phyloP scores from a whole-genome alignment of 2,329 filamentous ascomycete species.

The Leptodontidium sp. region DNA sequence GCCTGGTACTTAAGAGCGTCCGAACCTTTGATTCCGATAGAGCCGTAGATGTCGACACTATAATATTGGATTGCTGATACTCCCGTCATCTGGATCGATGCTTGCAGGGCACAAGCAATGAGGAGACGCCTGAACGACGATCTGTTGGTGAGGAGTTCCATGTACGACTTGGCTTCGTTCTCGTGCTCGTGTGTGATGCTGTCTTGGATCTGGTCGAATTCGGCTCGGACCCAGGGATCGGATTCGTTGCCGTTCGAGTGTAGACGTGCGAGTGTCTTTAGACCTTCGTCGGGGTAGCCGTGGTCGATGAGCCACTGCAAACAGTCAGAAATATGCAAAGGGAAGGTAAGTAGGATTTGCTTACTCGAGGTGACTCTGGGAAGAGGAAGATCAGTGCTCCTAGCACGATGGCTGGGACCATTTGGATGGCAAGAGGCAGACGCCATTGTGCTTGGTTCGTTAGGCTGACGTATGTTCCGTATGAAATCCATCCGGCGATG shows the following conservation, averaged over 20 bases:
- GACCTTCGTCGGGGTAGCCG: constrained; percentile 61
- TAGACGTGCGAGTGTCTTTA: constrained; percentile 64
- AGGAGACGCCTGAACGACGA: constrained; percentile 68
- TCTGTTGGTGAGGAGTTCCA: constrained; percentile 65
- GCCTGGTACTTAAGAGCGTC: constrained; percentile 70
- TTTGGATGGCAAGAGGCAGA: constrained; percentile 59
- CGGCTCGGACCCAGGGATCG: constrained; percentile 68
- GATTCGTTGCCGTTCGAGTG: constrained; percentile 66
- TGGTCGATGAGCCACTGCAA: constrained; percentile 68
- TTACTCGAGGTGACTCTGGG: constrained; percentile 60
- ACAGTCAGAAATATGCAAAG: too few species aligned
- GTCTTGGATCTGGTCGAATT: constrained; percentile 71
- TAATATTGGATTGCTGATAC: constrained; percentile 72
- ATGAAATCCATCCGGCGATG: constrained; percentile 76
- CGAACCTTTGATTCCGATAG: constrained; percentile 65
- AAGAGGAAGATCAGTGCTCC: constrained; percentile 66
- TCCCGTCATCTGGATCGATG: constrained; percentile 72
- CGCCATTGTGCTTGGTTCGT: constrained; percentile 48
- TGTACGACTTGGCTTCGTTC: constrained; percentile 68
- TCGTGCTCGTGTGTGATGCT: constrained; percentile 67
- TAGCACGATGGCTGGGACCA: constrained; percentile 64
- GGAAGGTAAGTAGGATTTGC: too few species aligned
- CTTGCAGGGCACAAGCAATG: constrained; percentile 67
- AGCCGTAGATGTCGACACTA: constrained; percentile 62
- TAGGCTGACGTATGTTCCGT: constrained; percentile 56